These are phyloP conservation scores for Ophidiomyces ophidiicola DNA, from an alignment of 2,329 filamentous ascomycete species.

Conservation along the genomic window DNA sequence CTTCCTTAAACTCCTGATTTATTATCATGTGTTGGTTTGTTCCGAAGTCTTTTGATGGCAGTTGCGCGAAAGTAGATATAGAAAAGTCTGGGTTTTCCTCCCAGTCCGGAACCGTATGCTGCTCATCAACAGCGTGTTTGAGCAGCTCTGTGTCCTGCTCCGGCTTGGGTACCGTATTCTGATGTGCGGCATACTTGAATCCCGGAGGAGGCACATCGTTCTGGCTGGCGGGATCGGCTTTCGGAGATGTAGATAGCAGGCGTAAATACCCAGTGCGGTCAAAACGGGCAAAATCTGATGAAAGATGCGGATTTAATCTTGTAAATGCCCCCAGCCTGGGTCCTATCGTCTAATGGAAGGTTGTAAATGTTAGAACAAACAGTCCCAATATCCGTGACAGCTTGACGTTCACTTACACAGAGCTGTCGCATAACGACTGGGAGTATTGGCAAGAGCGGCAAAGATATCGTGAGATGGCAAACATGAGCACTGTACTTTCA, in stretches of 20 bases:
- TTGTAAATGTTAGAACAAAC: background rate
- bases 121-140: background rate
- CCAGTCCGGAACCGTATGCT: conserved; percentile 45
- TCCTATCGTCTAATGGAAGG: conserved; percentile 6
- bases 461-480: conserved; percentile 3
- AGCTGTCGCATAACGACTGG: conserved; percentile 12
- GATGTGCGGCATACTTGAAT: conserved; percentile 16
- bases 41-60: conserved; percentile 71
- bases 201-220: conserved; percentile 12
- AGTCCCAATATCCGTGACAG: background rate
- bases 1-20: conserved; percentile 89
- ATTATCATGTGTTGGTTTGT: conserved; percentile 95
- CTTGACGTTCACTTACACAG: conserved; percentile 9
- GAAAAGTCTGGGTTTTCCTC: conserved; percentile 61
- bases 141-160: conserved; percentile 13
- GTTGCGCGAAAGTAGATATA: conserved; percentile 61
- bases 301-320: conserved; percentile 17
- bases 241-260: conserved; percentile 23
- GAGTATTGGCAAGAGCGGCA: conserved; percentile 15
- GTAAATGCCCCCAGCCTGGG: conserved; percentile 16
- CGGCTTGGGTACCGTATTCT: conserved; percentile 13
- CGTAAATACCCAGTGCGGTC: conserved; percentile 16
- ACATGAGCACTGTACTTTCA: conserved; percentile 13
- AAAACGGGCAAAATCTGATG: conserved; percentile 15
- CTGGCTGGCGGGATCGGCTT: conserved; percentile 12